phyloP scores from a whole-genome alignment of 1,139 yeast species.

The Taphrina deformans region DNA sequence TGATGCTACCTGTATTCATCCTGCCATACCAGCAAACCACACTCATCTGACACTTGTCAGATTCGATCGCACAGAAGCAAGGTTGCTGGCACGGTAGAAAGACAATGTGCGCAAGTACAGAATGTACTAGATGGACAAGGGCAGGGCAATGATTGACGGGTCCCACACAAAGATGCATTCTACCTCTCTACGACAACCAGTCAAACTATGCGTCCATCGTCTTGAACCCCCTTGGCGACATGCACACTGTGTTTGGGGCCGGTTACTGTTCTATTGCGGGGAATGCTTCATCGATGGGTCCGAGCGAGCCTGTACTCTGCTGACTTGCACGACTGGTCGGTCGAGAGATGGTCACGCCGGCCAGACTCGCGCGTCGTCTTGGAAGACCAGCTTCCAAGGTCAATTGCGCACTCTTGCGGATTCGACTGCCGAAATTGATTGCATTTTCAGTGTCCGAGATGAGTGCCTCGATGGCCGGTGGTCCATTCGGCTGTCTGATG shows the following conservation, averaged over 20 bases:
- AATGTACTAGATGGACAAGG: too few relatives aligned
- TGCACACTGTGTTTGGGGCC: too few relatives aligned
- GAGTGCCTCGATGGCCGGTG: slow-evolving; percentile 16
- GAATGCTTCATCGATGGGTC: slow-evolving; percentile 15
- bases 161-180: neutral
- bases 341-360: neutral
- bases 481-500: slow-evolving; percentile 21
- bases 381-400: slow-evolving; percentile 22
- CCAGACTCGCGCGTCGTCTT: slow-evolving; percentile 1
- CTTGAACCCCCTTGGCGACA: too few relatives aligned
- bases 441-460: neutral
- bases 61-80: too few relatives aligned
- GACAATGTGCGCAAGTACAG: too few relatives aligned
- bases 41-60: too few relatives aligned
- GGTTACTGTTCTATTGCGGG: slow-evolving; percentile 5
- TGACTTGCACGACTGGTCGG: slow-evolving; percentile 1
- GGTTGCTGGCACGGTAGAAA: too few relatives aligned
- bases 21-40: too few relatives aligned
- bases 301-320: neutral
- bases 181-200: neutral
- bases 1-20: too few relatives aligned
- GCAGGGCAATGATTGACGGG: too few relatives aligned
- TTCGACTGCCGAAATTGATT: slow-evolving; percentile 18
- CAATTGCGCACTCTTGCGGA: slow-evolving; percentile 7
- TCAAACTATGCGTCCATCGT: too few relatives aligned